Conservation (phyloP, 1,284 basidiomycete species). For the Puccinia brachypodii region DNA sequence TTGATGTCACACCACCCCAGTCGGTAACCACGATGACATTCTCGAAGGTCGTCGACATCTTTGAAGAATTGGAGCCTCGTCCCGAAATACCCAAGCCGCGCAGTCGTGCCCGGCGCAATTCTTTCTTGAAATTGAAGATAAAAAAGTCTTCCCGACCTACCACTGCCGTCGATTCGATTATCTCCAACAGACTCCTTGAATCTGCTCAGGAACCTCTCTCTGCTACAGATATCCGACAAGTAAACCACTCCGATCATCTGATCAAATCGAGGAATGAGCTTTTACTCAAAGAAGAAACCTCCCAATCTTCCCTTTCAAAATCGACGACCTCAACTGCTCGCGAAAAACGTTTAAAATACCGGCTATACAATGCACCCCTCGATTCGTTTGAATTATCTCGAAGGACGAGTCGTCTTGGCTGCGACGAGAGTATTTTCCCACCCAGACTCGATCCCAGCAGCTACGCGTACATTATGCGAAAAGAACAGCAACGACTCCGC, state of each 20-base stretch:
- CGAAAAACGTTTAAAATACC: conserved; percentile 13
- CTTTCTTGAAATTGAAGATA: background rate
- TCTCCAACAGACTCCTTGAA: background rate
- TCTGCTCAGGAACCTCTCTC: background rate
- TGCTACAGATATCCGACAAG: background rate
- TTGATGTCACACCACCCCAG: background rate
- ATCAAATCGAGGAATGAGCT: background rate
- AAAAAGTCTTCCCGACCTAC: background rate
- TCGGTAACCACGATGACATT: conserved; percentile 3
- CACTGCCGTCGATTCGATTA: background rate
- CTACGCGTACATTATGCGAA: background rate
- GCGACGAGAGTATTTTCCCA: background rate
- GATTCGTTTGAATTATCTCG: background rate
- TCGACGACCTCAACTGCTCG: background rate
- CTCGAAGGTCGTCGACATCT: conserved; percentile 8
- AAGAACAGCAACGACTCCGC: background rate
- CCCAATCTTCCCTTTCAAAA: background rate
- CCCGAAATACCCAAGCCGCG: background rate
- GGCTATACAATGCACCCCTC: background rate
- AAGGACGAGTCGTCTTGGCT: background rate
- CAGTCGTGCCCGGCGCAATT: background rate
- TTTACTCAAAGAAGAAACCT: background rate
- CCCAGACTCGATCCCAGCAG: background rate
- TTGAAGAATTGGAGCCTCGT: background rate
- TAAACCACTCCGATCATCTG: background rate